Evolutionary conservation across 768 basidiomycete genomes (phyloP).

Genomic region (Mycena crocata): DNA sequence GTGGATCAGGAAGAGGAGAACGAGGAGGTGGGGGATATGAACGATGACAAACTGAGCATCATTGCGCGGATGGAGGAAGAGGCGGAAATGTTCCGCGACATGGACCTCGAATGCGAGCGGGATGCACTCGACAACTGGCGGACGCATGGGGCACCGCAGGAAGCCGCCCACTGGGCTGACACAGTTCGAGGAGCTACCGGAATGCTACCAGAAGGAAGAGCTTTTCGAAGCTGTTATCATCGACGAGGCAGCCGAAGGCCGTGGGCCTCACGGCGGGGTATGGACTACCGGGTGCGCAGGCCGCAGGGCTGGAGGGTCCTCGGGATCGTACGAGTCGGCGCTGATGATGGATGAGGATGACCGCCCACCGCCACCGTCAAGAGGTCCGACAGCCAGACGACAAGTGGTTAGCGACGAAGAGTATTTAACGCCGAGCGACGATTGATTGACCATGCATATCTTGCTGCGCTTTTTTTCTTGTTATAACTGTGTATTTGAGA

Average conservation of each 20-base stretch:
- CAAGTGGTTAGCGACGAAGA: conserved; percentile 82
- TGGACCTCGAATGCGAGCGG: conserved; percentile 86
- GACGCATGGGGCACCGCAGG: conserved; percentile 76
- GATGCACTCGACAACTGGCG: conserved; percentile 76
- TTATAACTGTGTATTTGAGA: conserved; percentile 21
- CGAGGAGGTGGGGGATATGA: conserved; percentile 92
- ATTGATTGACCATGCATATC: conserved; percentile 56
- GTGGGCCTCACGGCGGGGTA: conserved; percentile 80
- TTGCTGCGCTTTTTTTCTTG: not conserved
- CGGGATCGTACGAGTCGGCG: conserved; percentile 72
- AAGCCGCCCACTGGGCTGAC: conserved; percentile 84
- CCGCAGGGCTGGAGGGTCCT: conserved; percentile 44
- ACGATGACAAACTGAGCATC: conserved; percentile 93
- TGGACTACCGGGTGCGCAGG: conserved; percentile 77
- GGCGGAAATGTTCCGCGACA: conserved; percentile 75
- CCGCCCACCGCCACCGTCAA: conserved; percentile 62
- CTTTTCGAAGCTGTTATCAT: conserved; percentile 74
- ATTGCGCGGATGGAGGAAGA: conserved; percentile 90
- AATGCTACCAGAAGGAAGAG: conserved; percentile 89
- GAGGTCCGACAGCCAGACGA: conserved; percentile 72
- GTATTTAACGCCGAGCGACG: conserved; percentile 81
- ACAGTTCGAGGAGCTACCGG: conserved; percentile 89
- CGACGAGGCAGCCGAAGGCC: conserved; percentile 79
- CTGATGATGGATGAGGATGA: conserved; percentile 88
- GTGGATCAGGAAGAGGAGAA: conserved; percentile 92